phyloP scores from a whole-genome alignment of 2,329 filamentous ascomycete genomes.

The Cercospora nicotianae region DNA sequence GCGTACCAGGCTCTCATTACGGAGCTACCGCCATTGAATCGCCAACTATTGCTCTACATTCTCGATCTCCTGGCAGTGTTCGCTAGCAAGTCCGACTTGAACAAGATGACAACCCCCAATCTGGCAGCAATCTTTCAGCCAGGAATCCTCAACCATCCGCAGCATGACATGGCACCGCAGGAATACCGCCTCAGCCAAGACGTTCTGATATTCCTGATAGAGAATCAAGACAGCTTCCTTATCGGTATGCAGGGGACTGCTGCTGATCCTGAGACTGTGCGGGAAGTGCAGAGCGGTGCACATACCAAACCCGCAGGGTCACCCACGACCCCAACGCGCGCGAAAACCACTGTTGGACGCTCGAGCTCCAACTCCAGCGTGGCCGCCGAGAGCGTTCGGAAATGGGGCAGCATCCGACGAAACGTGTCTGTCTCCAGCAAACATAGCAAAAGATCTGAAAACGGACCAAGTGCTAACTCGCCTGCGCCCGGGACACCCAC shows the following conservation, averaged over 20 bases:
- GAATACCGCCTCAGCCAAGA: conserved; percentile 96
- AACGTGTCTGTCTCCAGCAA: conserved; percentile 94
- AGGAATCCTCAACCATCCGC: conserved; percentile 88
- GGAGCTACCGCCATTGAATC: conserved; percentile 86
- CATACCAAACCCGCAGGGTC: conserved; percentile 52
- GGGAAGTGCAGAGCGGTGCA: conserved; percentile 69
- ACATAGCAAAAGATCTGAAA: conserved; percentile 73
- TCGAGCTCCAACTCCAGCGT: conserved; percentile 87
- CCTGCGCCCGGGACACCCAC: conserved; percentile 43
- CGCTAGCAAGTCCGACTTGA: conserved; percentile 92
- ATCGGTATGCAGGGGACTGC: conserved; percentile 98
- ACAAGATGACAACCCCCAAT: conserved; percentile 95
- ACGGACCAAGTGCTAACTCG: conserved; percentile 67
- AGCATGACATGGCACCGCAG: conserved; percentile 90
- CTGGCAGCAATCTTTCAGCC: conserved; percentile 96
- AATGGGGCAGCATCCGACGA: conserved; percentile 74
- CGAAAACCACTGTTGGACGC: conserved; percentile 63
- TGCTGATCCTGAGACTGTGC: conserved; percentile 78
- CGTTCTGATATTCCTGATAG: conserved; percentile 94
- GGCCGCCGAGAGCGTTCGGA: conserved; percentile 80
- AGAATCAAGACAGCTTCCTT: conserved; percentile 97
- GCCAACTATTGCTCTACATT: conserved; percentile 91
- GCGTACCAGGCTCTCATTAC: conserved; percentile 90
- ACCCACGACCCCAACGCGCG: conserved; percentile 42
- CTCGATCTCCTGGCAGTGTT: conserved; percentile 95